Evolutionary conservation across 495 filamentous ascomycete genomes (phyloP), one percentile per base, ranked within the genome.

Genomic region (Trichocladium uniseriatum): DNA sequence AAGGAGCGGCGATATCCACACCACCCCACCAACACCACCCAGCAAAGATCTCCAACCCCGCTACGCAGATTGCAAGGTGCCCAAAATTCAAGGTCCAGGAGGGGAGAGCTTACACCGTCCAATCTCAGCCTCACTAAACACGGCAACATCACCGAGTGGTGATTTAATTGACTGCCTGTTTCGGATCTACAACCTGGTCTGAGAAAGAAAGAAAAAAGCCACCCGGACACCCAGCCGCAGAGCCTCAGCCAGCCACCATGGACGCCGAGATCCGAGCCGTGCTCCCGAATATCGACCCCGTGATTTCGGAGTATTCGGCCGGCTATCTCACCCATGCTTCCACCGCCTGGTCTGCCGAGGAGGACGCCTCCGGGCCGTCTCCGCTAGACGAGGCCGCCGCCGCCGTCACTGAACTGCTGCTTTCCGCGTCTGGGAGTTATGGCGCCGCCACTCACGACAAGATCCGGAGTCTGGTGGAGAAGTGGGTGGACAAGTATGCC

Each of bases 311-410:
- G 64, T 98, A 98, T 63, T 89, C 91, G 18, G 84, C 88, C 53
- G 94, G 92, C 32, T 97, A 96, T 63, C 73, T 99, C 52, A 88
- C 80, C 60, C 91, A 97, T 74, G 92, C 91, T 49, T 87, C 90
- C 27, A 88, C 83, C 50, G 76, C 82, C 39, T 92, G 85, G 69
- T 75, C 82, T 48, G 79, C 82, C 38, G 89, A 96, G 45, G 75
- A 80, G 38, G 86, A 89, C 45, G 66, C 78, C 19, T 74, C 73
- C 51, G 79, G 66, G 10, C 75, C 76, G 49, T 86, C 87, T 0
- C 88, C 88, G 7, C 69, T 99, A 38, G 72, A 78, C 43, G 94
- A 97, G 65, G 94, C 94, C 29, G 86, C 87, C 34, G 75, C 80
- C 40, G 79, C 84, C 43, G 85, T 99, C 49, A 86, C 84, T 5